Percentiles rank a stretch among this genome's conserved stretches.
phyloP scores from a whole-genome alignment of 1,139 yeast species.

The Waltiozyma sp. region DNA sequence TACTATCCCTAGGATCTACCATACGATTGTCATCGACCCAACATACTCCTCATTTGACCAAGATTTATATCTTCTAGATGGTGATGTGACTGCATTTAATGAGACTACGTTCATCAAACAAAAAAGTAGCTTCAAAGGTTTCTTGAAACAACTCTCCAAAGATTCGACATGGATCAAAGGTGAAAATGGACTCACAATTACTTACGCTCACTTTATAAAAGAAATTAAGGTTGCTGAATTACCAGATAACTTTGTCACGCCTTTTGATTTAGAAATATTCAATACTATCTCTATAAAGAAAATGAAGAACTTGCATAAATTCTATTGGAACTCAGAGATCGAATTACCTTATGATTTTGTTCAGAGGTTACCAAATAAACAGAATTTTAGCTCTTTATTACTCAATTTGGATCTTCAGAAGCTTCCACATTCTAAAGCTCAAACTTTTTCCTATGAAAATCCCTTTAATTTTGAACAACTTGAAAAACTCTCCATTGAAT shows the following conservation, averaged over 20 bases:
- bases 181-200: neutral
- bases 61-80: conserved; percentile 1
- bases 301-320: conserved; percentile 8
- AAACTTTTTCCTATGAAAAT: neutral
- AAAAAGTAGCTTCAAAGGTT: conserved; percentile 12
- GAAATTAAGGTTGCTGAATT: conserved; percentile 10
- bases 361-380: conserved; percentile 13
- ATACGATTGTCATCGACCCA: conserved; percentile 30
- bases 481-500: conserved; percentile 13
- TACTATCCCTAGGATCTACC: conserved; percentile 28
- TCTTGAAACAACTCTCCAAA: conserved; percentile 6
- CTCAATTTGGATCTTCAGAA: conserved; percentile 14
- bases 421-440: neutral
- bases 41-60: conserved; percentile 12
- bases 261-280: conserved; percentile 10
- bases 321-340: conserved; percentile 15
- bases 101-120: conserved; percentile 13
- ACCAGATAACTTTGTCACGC: conserved; percentile 15
- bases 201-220: conserved; percentile 8
- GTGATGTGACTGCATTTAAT: neutral
- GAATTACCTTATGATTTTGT: conserved; percentile 13
- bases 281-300: conserved; percentile 8
- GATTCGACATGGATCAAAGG: conserved; percentile 2
- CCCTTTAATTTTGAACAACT: too few species aligned
- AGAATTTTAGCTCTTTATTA: conserved; percentile 7